Evolutionary conservation across 306 rosid genomes (phyloP).

Genomic region (Gastrolobium bilobum): DNA sequence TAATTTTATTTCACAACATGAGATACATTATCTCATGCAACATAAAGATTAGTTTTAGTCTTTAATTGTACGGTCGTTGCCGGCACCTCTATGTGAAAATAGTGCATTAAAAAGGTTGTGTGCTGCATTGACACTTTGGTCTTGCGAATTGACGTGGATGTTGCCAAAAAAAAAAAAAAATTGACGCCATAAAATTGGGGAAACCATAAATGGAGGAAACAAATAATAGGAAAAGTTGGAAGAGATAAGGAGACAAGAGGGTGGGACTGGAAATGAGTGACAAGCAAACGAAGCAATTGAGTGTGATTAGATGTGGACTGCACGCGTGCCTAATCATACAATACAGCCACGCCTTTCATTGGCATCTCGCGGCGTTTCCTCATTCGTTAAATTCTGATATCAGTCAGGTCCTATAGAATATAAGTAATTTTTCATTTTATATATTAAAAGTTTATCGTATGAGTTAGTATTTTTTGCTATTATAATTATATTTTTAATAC

Average conservation of each 20-base stretch:
- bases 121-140: neutral
- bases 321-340: conserved; percentile 43
- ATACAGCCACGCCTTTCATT: conserved; percentile 1
- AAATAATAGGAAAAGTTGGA: conserved; percentile 11
- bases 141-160: conserved; percentile 34
- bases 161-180: neutral
- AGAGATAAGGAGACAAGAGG: conserved; percentile 49
- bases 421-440: no score
- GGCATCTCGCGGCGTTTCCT: neutral
- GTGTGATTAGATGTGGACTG: conserved; percentile 50
- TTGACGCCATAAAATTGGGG: conserved; percentile 33
- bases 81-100: neutral
- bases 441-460: no score
- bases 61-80: no score
- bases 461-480: no score
- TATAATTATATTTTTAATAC: no score
- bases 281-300: conserved; percentile 31
- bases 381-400: neutral
- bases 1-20: no score
- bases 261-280: conserved; percentile 39
- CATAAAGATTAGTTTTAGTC: no score
- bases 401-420: neutral
- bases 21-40: no score
- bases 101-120: neutral
- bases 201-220: conserved; percentile 16